Base-by-base conservation (phyloP, 352 stramenopile genomes). In the Phytopythium aichiense region DNA sequence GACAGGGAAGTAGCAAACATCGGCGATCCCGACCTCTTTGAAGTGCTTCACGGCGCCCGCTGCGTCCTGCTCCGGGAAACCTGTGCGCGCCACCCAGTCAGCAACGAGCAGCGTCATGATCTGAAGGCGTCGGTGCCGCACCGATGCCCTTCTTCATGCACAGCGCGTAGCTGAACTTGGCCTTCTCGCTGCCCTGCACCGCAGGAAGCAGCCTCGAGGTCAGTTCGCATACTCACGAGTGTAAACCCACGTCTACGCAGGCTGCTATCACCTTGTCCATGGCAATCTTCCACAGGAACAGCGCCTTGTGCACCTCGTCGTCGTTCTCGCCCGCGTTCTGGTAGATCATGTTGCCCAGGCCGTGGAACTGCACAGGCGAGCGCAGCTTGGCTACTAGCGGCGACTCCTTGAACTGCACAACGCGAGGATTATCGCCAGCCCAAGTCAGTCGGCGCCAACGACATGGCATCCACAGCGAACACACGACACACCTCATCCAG, bases 151-250 rank as follows among this genome's bases (percentile, higher is more conserved):
- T 90, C 68, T 92, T 92, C 66, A 94, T 73, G 46, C 81, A 93
- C 69, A 88, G 71, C 0, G 87, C 87, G 45, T 92, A 90, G 67
- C 85, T 95, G 71, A 86, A 95, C 71, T 92, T 95, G 67, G 87
- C 81, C 54, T 88, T 80, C 15, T 88, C 66, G 65, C 84, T 91
- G 46, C 87, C 87, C 80, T 90, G 33, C 51, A 20, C 9, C 12
- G n/a, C 46, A 58, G 51, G 5, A 33, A 33, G 11, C 23, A 35
- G 45, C 31, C 33, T 38, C 9, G 5, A 8, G 28, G 30, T 59
- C 23, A 58, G 11, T 30, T n/a, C 20, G 22, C 13, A 43, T 38
- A 0, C 16, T 43, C 20, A 54, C 6, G n/a, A 15, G 28, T n/a
- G 20, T 30, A 46, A 46, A 2, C 40, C 2, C 31, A 9, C 45